Conservation (phyloP, 169 alveolate species). For the Eimeria maxima region DNA sequence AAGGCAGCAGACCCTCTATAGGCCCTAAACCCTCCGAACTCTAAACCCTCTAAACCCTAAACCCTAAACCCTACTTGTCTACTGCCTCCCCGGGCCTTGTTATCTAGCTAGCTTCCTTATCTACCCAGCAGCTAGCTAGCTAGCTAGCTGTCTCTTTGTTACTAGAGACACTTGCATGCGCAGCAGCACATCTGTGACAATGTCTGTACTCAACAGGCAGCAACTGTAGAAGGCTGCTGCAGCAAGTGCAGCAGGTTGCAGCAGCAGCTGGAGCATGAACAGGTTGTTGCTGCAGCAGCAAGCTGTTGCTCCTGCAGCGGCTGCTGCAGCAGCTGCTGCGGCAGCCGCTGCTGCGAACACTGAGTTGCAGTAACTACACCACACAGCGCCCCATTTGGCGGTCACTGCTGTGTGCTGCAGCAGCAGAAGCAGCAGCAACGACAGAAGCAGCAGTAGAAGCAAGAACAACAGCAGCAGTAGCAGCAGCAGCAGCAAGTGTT, state of each 20-base stretch:
- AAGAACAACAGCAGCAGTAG: background rate
- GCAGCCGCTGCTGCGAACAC: background rate
- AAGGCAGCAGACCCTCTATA: background rate
- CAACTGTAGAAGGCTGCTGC: too few relatives aligned
- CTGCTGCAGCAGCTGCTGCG: background rate
- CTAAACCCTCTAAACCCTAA: background rate
- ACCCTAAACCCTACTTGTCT: background rate
- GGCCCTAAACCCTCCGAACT: background rate
- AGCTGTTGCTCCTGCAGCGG: background rate
- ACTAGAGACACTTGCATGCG: background rate
- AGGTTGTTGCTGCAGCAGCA: background rate
- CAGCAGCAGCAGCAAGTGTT: background rate
- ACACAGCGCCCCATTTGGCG: too few relatives aligned
- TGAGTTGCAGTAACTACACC: too few relatives aligned
- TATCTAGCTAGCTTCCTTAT: too few relatives aligned
- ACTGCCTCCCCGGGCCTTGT: too few relatives aligned
- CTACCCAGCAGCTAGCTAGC: too few relatives aligned
- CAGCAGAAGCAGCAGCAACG: background rate
- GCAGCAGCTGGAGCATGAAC: background rate
- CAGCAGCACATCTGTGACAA: constrained; percentile 5
- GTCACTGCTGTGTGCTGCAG: background rate
- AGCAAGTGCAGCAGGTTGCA: constrained; percentile 11
- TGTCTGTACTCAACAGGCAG: too few relatives aligned
- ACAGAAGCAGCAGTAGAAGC: background rate
- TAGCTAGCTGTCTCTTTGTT: too few relatives aligned